Evolutionary conservation across 2,329 filamentous ascomycete genomes (phyloP).

Genomic region (Diaporthe vaccinii): DNA sequence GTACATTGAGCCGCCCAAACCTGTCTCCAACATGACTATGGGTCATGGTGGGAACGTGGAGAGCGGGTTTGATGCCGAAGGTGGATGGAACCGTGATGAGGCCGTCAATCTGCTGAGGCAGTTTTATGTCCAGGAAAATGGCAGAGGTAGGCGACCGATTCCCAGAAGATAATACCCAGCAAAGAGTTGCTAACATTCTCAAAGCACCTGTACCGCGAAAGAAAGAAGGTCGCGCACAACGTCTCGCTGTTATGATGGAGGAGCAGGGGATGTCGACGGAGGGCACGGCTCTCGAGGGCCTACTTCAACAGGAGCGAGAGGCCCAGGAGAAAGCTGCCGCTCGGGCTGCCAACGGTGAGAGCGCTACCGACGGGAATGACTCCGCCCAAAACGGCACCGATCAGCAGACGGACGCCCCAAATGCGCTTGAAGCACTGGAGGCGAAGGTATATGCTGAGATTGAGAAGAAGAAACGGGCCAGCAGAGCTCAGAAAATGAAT

Average conservation of each 20-base stretch:
- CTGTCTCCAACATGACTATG: conserved; percentile 47
- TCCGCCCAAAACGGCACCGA: not conserved
- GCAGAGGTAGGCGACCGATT: conserved; percentile 73
- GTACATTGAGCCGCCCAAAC: conserved; percentile 39
- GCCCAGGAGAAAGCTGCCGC: conserved; percentile 33
- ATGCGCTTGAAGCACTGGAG: not conserved
- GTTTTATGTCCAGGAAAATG: conserved; percentile 99
- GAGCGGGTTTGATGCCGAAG: conserved; percentile 83
- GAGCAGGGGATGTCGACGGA: conserved; percentile 51
- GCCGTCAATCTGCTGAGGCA: conserved; percentile 92
- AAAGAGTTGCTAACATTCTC: not conserved
- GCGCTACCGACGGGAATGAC: not conserved
- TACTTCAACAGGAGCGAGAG: conserved; percentile 41
- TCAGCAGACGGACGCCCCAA: conserved; percentile 3
- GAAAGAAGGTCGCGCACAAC: conserved; percentile 68
- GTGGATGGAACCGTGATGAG: conserved; percentile 90
- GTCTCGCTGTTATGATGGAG: conserved; percentile 66
- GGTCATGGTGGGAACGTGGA: conserved; percentile 80
- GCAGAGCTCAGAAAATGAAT: not conserved
- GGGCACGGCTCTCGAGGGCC: conserved; percentile 41
- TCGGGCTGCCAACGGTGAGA: conserved; percentile 16
- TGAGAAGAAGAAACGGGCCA: not conserved
- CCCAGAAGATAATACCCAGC: not conserved
- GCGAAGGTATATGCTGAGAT: conserved; percentile 23
- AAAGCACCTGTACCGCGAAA: conserved; percentile 66